Conservation (phyloP, 202 grass and related monocot genomes). For the Zoysia matrella region DNA sequence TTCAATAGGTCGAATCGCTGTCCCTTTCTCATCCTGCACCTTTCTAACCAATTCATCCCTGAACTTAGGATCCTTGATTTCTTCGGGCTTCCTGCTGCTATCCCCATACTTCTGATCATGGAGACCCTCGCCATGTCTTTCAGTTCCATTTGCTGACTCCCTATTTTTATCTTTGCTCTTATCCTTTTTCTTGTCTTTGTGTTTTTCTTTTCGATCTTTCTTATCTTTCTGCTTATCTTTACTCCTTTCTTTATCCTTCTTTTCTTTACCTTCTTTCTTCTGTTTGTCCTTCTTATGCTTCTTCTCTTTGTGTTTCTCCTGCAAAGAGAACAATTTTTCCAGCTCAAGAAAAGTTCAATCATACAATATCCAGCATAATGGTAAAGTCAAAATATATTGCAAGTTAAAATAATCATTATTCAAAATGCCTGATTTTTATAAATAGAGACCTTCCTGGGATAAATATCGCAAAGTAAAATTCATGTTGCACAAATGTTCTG, state of each 20-base stretch:
- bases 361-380: slow-evolving; percentile 18
- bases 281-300: slow-evolving; percentile 77
- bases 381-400: too few relatives aligned
- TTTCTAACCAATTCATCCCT: slow-evolving; percentile 56
- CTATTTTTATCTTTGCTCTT: slow-evolving; percentile 70
- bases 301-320: slow-evolving; percentile 78
- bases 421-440: background rate
- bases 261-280: slow-evolving; percentile 72
- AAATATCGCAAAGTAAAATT: slow-evolving; percentile 3
- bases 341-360: slow-evolving; percentile 7
- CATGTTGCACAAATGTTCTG: background rate
- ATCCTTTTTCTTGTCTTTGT: slow-evolving; percentile 73
- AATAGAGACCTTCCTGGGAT: slow-evolving; percentile 8
- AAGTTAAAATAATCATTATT: background rate
- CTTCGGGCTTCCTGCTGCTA: slow-evolving; percentile 50
- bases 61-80: slow-evolving; percentile 56
- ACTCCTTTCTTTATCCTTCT: slow-evolving; percentile 65
- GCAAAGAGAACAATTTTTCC: slow-evolving; percentile 11
- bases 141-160: slow-evolving; percentile 47
- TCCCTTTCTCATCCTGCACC: slow-evolving; percentile 52
- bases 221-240: slow-evolving; percentile 78
- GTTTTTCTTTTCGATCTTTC: slow-evolving; percentile 74
- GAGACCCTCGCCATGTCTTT: slow-evolving; percentile 43
- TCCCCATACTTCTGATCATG: slow-evolving; percentile 52
- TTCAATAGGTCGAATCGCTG: slow-evolving; percentile 41